phyloP scores from a whole-genome alignment of 306 rosid genomes.

The Cicer pinnatifidum region DNA sequence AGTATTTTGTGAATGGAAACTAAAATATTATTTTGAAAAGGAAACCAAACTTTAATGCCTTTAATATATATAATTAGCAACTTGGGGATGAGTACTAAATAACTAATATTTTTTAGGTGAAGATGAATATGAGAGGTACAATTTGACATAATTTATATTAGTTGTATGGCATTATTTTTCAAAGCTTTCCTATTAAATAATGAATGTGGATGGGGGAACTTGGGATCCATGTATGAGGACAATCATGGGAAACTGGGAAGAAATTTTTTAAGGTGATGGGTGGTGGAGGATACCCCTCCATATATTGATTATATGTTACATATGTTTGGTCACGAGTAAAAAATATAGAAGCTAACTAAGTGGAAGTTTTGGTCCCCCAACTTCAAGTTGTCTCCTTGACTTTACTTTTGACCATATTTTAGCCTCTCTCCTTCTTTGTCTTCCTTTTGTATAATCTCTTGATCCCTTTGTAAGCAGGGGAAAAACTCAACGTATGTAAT shows the following conservation, averaged over 20 bases:
- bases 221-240: conserved; percentile 64
- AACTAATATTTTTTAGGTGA: background rate
- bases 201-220: conserved; percentile 39
- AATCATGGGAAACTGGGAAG: conserved; percentile 59
- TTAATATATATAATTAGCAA: conserved; percentile 27
- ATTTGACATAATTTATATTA: conserved; percentile 35
- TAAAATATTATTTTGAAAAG: background rate
- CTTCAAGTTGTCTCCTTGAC: conserved; percentile 36
- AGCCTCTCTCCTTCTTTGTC: conserved; percentile 32
- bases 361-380: conserved; percentile 52
- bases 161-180: conserved; percentile 39
- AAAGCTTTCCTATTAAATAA: conserved; percentile 36
- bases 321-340: conserved; percentile 40
- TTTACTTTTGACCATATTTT: conserved; percentile 49
- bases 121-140: conserved; percentile 34
- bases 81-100: conserved; percentile 34
- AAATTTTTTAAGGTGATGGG: conserved; percentile 43
- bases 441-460: conserved; percentile 35
- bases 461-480: background rate
- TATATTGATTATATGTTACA: conserved; percentile 40
- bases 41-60: background rate
- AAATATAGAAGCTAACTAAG: conserved; percentile 38
- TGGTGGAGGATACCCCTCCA: conserved; percentile 46
- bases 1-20: background rate
- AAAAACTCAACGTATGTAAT: too few relatives aligned